Conservation (phyloP, 768 basidiomycete species). For the Serendipita sp. region DNA sequence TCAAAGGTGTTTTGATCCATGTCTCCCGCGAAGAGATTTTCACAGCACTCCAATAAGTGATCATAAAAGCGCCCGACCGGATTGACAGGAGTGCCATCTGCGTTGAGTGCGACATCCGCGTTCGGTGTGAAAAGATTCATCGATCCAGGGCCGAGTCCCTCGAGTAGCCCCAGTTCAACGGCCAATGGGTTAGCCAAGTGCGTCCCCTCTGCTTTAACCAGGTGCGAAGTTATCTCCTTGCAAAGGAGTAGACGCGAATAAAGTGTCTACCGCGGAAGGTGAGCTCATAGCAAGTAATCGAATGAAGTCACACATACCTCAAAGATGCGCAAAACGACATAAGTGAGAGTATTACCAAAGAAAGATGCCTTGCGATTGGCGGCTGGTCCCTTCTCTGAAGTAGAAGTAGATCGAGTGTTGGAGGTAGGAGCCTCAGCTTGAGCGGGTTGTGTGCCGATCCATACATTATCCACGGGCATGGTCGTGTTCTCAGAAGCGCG, state of each 20-base stretch:
- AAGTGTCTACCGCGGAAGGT: slow-evolving; percentile 40
- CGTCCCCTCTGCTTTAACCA: slow-evolving; percentile 43
- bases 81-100: slow-evolving; percentile 42
- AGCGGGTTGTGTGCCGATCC: background rate
- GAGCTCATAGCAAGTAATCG: background rate
- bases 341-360: slow-evolving; percentile 87
- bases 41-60: slow-evolving; percentile 79
- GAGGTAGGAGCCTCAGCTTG: background rate
- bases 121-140: slow-evolving; percentile 7
- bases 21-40: slow-evolving; percentile 78
- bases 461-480: background rate
- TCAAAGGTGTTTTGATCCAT: slow-evolving; percentile 86
- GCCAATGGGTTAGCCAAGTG: slow-evolving; percentile 67
- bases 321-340: slow-evolving; percentile 71
- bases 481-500: background rate
- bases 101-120: background rate
- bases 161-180: slow-evolving; percentile 69
- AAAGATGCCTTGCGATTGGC: slow-evolving; percentile 31
- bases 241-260: slow-evolving; percentile 77
- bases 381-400: background rate
- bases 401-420: background rate
- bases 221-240: slow-evolving; percentile 61
- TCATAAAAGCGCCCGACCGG: slow-evolving; percentile 62
- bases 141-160: slow-evolving; percentile 43
- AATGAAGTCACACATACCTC: slow-evolving; percentile 45